Evolutionary conservation across 345 rosid species (phyloP).

Genomic region (Eucalyptus pauciflora): DNA sequence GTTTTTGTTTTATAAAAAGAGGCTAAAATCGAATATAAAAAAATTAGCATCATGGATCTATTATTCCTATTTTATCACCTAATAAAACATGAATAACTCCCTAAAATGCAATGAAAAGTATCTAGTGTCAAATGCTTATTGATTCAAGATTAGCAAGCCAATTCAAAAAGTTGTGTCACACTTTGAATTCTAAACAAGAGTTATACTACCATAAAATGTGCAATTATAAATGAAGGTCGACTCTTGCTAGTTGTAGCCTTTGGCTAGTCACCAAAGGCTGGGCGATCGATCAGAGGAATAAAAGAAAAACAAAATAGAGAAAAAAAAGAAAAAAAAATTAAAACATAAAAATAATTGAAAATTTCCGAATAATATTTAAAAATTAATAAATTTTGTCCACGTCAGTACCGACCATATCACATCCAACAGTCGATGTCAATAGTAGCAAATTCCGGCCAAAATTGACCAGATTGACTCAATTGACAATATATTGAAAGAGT

Average conservation of each 20-base stretch:
- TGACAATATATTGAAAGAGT: too few relatives aligned
- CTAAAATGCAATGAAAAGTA: neutral
- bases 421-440: too few relatives aligned
- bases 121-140: neutral
- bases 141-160: too few relatives aligned
- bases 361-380: too few relatives aligned
- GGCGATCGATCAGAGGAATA: accelerated
- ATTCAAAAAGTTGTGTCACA: too few relatives aligned
- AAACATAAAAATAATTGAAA: too few relatives aligned
- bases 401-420: accelerated
- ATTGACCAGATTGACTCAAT: accelerated
- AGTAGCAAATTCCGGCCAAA: accelerated
- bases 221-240: too few relatives aligned
- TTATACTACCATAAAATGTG: too few relatives aligned
- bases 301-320: too few relatives aligned
- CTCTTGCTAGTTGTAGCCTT: too few relatives aligned
- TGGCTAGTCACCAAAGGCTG: accelerated
- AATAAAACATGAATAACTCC: neutral
- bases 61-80: neutral
- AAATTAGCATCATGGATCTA: neutral
- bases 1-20: too few relatives aligned
- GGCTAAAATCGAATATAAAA: neutral
- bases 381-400: accelerated
- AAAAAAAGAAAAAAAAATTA: too few relatives aligned
- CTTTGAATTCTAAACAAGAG: neutral